Evolutionary conservation across 1,284 basidiomycete species (phyloP).

Genomic region (Apiotrichum laibachii): DNA sequence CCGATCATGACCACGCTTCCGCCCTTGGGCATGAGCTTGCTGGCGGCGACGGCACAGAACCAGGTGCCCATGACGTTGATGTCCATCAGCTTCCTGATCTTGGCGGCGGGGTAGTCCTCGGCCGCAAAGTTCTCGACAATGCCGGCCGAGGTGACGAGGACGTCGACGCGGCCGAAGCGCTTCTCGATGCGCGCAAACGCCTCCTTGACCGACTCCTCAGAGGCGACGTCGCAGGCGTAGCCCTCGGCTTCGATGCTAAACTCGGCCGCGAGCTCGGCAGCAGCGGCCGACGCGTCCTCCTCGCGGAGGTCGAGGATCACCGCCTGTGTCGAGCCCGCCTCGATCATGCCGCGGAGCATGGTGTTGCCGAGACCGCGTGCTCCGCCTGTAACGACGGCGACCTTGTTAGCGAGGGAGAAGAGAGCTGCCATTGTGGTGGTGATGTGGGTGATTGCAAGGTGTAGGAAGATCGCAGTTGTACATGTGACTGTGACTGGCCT

Average conservation of each 20-base stretch:
- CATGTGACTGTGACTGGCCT: too few relatives aligned
- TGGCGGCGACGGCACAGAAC: constrained; percentile 90
- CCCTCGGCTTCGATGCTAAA: constrained; percentile 65
- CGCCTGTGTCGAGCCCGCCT: constrained; percentile 73
- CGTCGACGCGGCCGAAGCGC: constrained; percentile 60
- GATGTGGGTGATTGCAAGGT: too few relatives aligned
- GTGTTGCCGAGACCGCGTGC: constrained; percentile 84
- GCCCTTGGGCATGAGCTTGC: constrained; percentile 64
- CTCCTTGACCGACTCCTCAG: constrained; percentile 71
- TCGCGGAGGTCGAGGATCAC: constrained; percentile 81
- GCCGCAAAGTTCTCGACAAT: constrained; percentile 91
- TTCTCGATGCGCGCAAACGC: constrained; percentile 67
- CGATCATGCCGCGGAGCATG: constrained; percentile 83
- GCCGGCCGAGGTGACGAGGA: constrained; percentile 83
- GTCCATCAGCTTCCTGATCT: constrained; percentile 77
- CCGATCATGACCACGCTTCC: constrained; percentile 77
- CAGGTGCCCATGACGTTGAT: constrained; percentile 84
- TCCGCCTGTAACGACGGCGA: constrained; percentile 90
- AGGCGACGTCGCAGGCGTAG: constrained; percentile 81
- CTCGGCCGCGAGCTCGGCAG: constrained; percentile 66
- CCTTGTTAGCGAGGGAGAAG: constrained; percentile 58
- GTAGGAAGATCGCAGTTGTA: too few relatives aligned
- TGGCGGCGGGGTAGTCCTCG: constrained; percentile 82
- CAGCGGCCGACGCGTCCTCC: constrained; percentile 68
- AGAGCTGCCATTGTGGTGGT: constrained; percentile 13